Percentiles rank a stretch among this genome's conserved stretches.
Evolutionary conservation across 2,329 filamentous ascomycete genomes (phyloP).

Genomic region (Alternaria rosae): DNA sequence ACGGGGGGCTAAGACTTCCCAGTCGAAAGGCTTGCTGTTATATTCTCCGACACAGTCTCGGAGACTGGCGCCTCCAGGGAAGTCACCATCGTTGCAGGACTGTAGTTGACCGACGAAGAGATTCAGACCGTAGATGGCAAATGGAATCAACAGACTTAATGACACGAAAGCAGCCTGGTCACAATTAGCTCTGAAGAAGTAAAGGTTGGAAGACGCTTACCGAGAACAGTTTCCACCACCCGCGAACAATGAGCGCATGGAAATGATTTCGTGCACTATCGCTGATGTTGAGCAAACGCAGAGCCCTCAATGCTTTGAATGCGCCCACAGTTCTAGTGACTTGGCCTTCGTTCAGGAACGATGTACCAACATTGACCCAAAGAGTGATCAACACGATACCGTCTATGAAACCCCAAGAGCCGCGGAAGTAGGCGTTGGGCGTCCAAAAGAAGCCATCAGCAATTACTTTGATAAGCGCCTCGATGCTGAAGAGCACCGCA

Average conservation of each 20-base stretch:
- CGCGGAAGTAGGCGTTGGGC: constrained; percentile 94
- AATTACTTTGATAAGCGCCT: constrained; percentile 89
- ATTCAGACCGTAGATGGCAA: constrained; percentile 94
- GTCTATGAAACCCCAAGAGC: constrained; percentile 97
- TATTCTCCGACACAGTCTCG: constrained; percentile 86
- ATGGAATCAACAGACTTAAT: constrained; percentile 90
- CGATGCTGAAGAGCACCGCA: constrained; percentile 82
- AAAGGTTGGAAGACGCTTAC: constrained; percentile 53
- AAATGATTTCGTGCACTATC: constrained; percentile 96
- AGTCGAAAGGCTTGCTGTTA: constrained; percentile 77
- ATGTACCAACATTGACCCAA: constrained; percentile 91
- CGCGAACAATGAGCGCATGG: constrained; percentile 92
- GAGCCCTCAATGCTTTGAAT: constrained; percentile 93
- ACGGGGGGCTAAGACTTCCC: constrained; percentile 84
- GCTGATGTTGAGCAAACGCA: constrained; percentile 92
- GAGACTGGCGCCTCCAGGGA: constrained; percentile 63
- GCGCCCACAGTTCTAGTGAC: constrained; percentile 92
- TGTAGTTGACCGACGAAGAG: constrained; percentile 86
- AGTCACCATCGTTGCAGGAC: constrained; percentile 75
- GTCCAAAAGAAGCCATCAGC: constrained; percentile 97
- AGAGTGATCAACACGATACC: constrained; percentile 88
- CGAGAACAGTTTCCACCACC: constrained; percentile 91
- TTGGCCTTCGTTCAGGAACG: constrained; percentile 80
- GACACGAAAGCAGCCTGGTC: constrained; percentile 85
- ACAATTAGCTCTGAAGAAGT: constrained; percentile 10